A percentile compares a stretch with the other conserved stretches of the same genome.
phyloP scores from a whole-genome alignment of 2,329 filamentous ascomycete genomes.

The Aspergillus clavatus region DNA sequence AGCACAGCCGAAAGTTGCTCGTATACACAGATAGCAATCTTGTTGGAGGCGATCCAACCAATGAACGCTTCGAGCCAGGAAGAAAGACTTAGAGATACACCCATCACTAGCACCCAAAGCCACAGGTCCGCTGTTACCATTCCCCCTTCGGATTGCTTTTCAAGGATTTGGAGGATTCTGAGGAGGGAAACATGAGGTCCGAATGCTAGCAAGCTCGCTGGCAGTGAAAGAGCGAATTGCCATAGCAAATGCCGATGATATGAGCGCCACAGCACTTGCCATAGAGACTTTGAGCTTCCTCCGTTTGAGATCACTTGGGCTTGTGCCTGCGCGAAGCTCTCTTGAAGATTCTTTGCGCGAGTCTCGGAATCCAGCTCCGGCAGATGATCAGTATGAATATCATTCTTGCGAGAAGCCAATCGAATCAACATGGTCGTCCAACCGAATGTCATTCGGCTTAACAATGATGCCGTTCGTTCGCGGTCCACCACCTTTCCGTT shows the following conservation, averaged over 20 bases:
- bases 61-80: constrained; percentile 61
- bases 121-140: constrained; percentile 52
- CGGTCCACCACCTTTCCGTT: constrained; percentile 58
- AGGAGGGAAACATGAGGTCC: constrained; percentile 66
- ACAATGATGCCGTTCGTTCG: constrained; percentile 57
- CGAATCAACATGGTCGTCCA: constrained; percentile 58
- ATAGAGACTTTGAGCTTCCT: constrained; percentile 44
- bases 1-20: constrained; percentile 66
- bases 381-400: constrained; percentile 59
- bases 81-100: constrained; percentile 52
- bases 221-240: constrained; percentile 56
- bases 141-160: constrained; percentile 48
- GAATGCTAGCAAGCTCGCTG: constrained; percentile 58
- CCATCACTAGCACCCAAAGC: constrained; percentile 64
- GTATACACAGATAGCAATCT: constrained; percentile 62
- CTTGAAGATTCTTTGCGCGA: constrained; percentile 50
- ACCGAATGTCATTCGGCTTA: constrained; percentile 59
- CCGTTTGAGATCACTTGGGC: constrained; percentile 5
- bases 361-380: constrained; percentile 56
- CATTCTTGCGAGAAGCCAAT: constrained; percentile 53
- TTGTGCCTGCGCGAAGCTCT: constrained; percentile 35
- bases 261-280: constrained; percentile 55
- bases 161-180: constrained; percentile 61
- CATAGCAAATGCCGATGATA: constrained; percentile 53
- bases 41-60: constrained; percentile 62